These are phyloP conservation scores for Talaromyces verruculosus DNA, from an alignment of 2,329 filamentous ascomycete species.

Conservation along the genomic window DNA sequence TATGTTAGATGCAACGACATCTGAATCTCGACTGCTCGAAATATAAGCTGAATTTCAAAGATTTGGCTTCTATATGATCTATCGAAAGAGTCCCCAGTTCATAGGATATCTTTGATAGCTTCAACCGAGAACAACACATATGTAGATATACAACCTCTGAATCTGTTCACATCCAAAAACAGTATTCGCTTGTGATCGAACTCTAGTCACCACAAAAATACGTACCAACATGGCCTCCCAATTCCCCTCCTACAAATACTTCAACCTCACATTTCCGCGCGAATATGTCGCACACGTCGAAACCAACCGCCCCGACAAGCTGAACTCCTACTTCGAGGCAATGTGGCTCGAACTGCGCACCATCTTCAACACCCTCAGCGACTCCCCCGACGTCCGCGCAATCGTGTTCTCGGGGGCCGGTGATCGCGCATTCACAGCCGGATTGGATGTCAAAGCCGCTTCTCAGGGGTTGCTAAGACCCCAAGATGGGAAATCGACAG, in stretches of 20 bases:
- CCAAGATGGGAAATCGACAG: conserved; percentile 41
- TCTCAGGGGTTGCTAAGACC: conserved; percentile 36
- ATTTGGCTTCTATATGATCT: background rate
- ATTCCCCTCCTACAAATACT: conserved; percentile 52
- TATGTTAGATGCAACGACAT: background rate
- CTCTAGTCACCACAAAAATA: background rate
- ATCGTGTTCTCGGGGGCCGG: conserved; percentile 80
- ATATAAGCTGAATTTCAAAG: background rate
- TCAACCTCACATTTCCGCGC: conserved; percentile 69
- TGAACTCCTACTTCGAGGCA: conserved; percentile 81
- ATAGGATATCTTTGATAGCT: background rate
- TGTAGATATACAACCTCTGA: background rate
- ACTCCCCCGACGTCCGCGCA: conserved; percentile 69
- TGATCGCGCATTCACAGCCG: conserved; percentile 79
- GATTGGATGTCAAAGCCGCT: conserved; percentile 77
- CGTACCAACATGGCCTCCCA: conserved; percentile 11
- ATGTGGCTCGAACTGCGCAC: conserved; percentile 82
- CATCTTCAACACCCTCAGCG: conserved; percentile 71
- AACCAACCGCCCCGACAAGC: conserved; percentile 80
- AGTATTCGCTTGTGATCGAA: no score
- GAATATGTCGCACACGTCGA: conserved; percentile 84
- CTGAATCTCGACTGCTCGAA: background rate
- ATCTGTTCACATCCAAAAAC: no score
- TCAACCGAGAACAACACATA: background rate
- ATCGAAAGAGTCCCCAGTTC: background rate